Evolutionary conservation across 352 stramenopile genomes (phyloP).

Genomic region (Phytophthora chlamydospora): DNA sequence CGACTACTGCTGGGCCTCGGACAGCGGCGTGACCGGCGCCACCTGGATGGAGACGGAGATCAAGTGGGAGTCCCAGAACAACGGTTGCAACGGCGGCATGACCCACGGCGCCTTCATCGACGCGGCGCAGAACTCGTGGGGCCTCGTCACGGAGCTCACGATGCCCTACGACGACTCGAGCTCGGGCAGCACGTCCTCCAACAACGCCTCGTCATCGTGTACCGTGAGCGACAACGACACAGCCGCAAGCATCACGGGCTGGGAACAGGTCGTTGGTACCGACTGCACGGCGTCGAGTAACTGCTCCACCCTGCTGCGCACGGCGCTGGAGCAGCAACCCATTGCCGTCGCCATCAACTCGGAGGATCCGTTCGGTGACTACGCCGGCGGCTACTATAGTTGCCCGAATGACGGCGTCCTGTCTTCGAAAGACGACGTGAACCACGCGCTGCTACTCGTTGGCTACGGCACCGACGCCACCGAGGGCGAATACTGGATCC

Average conservation of each 20-base stretch:
- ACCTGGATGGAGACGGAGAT: conserved; percentile 67
- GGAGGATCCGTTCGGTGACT: conserved; percentile 73
- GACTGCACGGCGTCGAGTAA: conserved; percentile 64
- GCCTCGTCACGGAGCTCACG: conserved; percentile 70
- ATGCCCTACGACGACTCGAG: conserved; percentile 74
- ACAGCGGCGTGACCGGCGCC: conserved; percentile 44
- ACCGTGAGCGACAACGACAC: conserved; percentile 53
- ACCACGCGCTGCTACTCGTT: conserved; percentile 78
- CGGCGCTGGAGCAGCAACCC: conserved; percentile 62
- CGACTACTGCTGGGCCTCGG: conserved; percentile 74
- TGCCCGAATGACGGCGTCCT: conserved; percentile 71
- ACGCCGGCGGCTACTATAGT: conserved; percentile 68
- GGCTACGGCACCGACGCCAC: conserved; percentile 69
- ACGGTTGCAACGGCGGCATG: conserved; percentile 84
- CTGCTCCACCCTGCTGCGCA: conserved; percentile 55
- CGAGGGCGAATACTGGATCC: conserved; percentile 78
- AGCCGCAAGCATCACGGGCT: conserved; percentile 73
- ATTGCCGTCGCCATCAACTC: conserved; percentile 84
- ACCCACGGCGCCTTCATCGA: conserved; percentile 84
- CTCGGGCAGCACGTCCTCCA: conserved; percentile 21
- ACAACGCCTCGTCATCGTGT: conserved; percentile 38
- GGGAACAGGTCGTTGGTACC: conserved; percentile 63
- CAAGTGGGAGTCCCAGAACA: conserved; percentile 79
- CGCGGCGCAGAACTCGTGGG: conserved; percentile 59
- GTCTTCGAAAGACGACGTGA: conserved; percentile 71